Evolutionary conservation across 169 alveolate species (phyloP).

Genomic region (Plasmodium cynomolgi): DNA sequence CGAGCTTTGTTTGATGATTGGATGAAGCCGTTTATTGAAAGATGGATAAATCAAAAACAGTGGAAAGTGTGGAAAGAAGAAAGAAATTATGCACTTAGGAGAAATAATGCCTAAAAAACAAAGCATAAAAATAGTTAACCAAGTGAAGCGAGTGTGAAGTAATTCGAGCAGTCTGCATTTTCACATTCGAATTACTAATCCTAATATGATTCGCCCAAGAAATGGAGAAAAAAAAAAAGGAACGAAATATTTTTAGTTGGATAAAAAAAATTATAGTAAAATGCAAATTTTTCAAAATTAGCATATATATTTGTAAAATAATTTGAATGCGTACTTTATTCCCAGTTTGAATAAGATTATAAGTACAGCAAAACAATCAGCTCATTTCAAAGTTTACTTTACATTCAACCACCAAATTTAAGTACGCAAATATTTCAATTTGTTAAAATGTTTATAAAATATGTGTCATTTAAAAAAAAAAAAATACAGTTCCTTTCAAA

Average conservation of each 20-base stretch:
- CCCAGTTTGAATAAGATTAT: background rate
- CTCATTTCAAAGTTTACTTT: background rate
- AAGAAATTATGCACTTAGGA: background rate
- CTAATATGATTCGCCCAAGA: background rate
- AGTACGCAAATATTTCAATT: background rate
- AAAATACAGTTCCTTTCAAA: background rate
- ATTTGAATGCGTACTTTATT: background rate
- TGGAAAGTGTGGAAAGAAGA: conserved; percentile 18
- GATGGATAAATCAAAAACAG: background rate
- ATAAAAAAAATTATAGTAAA: background rate
- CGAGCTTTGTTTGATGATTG: conserved; percentile 2
- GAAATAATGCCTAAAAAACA: background rate
- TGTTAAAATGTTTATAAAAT: background rate
- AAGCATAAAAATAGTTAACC: background rate
- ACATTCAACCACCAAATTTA: background rate
- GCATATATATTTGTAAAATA: background rate
- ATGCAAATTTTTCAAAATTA: background rate
- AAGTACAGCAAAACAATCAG: background rate
- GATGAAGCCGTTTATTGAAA: background rate
- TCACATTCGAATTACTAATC: background rate
- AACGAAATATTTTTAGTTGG: background rate
- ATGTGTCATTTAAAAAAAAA: background rate
- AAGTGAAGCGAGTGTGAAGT: background rate
- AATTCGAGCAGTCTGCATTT: background rate
- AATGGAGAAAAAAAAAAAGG: background rate